Percentiles rank a stretch among this genome's conserved stretches.
phyloP scores from a whole-genome alignment of 2,329 filamentous ascomycete genomes.

The Aspergillus ochraceus region DNA sequence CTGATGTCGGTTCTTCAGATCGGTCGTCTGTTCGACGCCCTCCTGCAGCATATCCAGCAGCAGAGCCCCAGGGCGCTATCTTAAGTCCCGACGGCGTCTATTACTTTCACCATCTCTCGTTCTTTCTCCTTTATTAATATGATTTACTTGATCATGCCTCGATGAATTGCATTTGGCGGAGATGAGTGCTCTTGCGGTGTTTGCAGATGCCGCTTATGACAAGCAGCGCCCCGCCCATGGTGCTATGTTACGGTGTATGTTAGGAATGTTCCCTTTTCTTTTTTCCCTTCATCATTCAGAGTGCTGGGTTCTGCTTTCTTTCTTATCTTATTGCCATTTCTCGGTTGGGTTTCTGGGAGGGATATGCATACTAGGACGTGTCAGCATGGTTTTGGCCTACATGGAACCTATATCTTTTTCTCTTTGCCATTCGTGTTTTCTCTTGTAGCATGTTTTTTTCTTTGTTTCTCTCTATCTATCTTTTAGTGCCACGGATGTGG shows the following conservation, averaged over 20 bases:
- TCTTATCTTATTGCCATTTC: constrained; percentile 18
- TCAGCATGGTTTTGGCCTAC: constrained; percentile 24
- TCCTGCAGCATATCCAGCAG: constrained; percentile 48
- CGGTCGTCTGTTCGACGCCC: constrained; percentile 46
- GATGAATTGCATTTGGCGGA: constrained; percentile 23
- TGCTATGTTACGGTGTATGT: constrained; percentile 5
- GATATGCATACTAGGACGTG: constrained; percentile 26
- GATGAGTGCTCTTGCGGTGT: constrained; percentile 18
- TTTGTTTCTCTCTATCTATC: constrained; percentile 5
- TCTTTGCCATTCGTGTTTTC: constrained; percentile 24
- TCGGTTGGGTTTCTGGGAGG: constrained; percentile 28
- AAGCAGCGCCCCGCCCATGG: constrained; percentile 12
- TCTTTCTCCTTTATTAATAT: constrained; percentile 17
- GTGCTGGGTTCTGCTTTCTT: constrained; percentile 16
- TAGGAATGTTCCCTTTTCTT: constrained; percentile 16
- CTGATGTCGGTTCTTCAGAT: constrained; percentile 32
- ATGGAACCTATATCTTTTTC: constrained; percentile 24
- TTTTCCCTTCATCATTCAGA: constrained; percentile 20
- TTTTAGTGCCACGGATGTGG: constrained; percentile 14
- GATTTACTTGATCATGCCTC: constrained; percentile 22
- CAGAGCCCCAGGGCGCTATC: constrained; percentile 47
- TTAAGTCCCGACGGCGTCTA: constrained; percentile 20
- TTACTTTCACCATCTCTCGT: constrained; percentile 6
- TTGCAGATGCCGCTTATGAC: constrained; percentile 21
- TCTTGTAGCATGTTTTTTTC: constrained; percentile 9